Percentiles rank a stretch among this genome's conserved stretches.
Evolutionary conservation across 192 early-diverging fungal species (phyloP).

Genomic region (Umbelopsis vinacea): DNA sequence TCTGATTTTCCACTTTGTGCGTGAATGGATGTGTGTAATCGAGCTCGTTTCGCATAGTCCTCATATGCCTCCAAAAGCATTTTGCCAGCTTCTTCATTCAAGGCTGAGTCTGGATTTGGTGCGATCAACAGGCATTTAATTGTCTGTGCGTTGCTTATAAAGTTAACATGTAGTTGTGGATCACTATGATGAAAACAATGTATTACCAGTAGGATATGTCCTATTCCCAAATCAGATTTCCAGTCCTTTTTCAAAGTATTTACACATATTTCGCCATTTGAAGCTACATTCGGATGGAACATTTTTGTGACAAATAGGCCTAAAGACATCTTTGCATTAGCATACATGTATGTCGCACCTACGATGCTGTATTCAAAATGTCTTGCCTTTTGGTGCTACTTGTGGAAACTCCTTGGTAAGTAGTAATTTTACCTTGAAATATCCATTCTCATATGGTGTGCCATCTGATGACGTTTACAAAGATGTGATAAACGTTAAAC

Average conservation of each 20-base stretch:
- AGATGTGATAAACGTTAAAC: background rate
- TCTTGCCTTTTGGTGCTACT: constrained; percentile 81
- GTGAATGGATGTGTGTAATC: constrained; percentile 82
- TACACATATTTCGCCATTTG: constrained; percentile 91
- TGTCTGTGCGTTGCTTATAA: constrained; percentile 55
- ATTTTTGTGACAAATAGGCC: constrained; percentile 91
- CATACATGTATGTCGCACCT: background rate
- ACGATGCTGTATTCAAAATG: background rate
- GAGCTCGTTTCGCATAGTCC: constrained; percentile 80
- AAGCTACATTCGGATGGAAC: constrained; percentile 95
- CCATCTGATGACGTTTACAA: constrained; percentile 49
- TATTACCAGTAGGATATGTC: constrained; percentile 80
- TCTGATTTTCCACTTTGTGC: constrained; percentile 49
- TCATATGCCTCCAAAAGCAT: constrained; percentile 88
- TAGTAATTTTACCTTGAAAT: constrained; percentile 72
- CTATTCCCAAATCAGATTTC: constrained; percentile 84
- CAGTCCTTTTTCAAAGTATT: constrained; percentile 97
- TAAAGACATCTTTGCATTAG: constrained; percentile 28
- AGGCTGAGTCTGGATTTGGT: constrained; percentile 94
- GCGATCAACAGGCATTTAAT: constrained; percentile 94
- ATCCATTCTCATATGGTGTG: constrained; percentile 86
- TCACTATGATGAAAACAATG: background rate
- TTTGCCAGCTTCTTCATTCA: constrained; percentile 95
- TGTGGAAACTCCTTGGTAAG: constrained; percentile 78
- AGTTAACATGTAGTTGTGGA: constrained; percentile 17